Base-by-base conservation (phyloP, 1,284 basidiomycete genomes). In the Sphaerobolus stellatus region DNA sequence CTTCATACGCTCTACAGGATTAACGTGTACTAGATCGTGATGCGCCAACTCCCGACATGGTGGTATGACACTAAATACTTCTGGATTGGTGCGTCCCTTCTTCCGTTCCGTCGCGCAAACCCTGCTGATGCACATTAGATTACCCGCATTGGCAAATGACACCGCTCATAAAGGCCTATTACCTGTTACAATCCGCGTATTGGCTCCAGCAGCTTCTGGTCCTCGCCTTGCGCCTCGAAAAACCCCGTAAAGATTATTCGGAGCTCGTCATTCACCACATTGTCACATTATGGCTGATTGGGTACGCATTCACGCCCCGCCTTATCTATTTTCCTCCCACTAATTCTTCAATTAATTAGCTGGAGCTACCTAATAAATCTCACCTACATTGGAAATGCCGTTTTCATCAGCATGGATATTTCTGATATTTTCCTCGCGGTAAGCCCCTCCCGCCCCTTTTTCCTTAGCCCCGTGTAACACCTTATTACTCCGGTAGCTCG, bases 381-480 rank as follows among this genome's bases (percentile, higher is more conserved):
- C 49, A 98, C 95, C 0, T 76, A 86, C 61, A 95, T 98, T 51
- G 96, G 96, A 13, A 93, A 93, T 59, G 90, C 94, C 2, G 84
- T 99, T 25, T 98, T 91, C 65, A 81, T 96, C 66, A 96, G 94
- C 68, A 99, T 98, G 96, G 96, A 99, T 74, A 81, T 96, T 30
- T 94, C 94, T 2, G 96, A 99, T 67, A 75, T 84, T 22, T 92
- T 90, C 74, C 79, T 99, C 20, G 92, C 89, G 22, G 92, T 93
- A 59, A 62, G 88, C 74, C 33, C 24, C 43, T 40, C 22, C 18
- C 33, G 14, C 30, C 27, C 25, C 50, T 13, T 34, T 41, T 20
- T n/a, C 54, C 24, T 49, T 50, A 18, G n/a, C n/a, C n/a, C n/a
- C n/a, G n/a, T n/a, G n/a, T n/a, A n/a, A n/a, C n/a, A n/a, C 53